Conservation (phyloP, 306 rosid genomes). For the Rosa multiflora region DNA sequence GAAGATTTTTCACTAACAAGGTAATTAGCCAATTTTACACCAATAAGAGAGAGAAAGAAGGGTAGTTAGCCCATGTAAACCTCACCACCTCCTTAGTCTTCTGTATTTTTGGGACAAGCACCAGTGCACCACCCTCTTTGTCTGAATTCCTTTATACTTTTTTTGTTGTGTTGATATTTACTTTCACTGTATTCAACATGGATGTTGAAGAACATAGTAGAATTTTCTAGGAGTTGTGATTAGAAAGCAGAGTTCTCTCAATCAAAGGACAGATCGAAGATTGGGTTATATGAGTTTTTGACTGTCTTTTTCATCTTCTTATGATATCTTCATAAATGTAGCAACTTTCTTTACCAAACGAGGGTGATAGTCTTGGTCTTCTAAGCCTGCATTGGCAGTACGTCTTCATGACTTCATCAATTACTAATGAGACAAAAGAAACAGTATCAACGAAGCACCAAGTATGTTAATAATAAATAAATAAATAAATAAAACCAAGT, state of each 20-base stretch:
- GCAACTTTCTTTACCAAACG: neutral
- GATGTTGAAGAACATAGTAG: neutral
- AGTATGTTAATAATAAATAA: too few species aligned
- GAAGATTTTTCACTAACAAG: too few species aligned
- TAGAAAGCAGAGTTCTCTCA: neutral
- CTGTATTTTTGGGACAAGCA: too few species aligned
- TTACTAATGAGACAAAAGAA: too few species aligned
- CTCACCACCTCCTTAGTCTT: too few species aligned
- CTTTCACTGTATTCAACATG: neutral
- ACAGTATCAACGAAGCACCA: neutral
- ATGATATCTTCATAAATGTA: neutral
- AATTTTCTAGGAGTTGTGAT: neutral
- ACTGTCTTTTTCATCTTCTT: neutral
- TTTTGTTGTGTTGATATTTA: too few species aligned
- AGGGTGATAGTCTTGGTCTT: neutral
- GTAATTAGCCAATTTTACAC: too few species aligned
- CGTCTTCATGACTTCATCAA: neutral
- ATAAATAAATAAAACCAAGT: too few species aligned
- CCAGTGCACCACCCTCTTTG: too few species aligned
- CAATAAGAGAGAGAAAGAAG: too few species aligned
- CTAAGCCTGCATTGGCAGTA: constrained; percentile 10
- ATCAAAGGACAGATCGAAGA: neutral
- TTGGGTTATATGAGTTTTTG: neutral
- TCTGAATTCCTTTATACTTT: too few species aligned
- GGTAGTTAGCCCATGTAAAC: too few species aligned